Evolutionary conservation across 371 early-diverging fungal species (phyloP), one percentile per base, ranked within the genome.

Genomic region (Sporodiniella umbellata): DNA sequence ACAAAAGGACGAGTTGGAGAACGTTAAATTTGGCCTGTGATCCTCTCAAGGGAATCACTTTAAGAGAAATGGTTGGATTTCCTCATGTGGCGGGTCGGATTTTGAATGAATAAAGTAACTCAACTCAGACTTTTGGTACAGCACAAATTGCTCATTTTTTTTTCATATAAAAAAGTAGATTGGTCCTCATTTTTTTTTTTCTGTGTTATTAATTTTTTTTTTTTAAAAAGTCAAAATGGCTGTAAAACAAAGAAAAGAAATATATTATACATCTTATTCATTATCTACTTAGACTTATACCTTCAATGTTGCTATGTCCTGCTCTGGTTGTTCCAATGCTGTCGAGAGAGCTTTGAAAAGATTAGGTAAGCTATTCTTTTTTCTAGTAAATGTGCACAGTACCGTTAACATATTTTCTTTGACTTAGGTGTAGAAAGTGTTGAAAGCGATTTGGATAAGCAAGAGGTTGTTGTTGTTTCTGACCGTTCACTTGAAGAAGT

Each of bases 291-390:
- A 75, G 76, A 56, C 70, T 65, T 87, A 86, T 79, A 82, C 66
- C 37, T 92, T 80, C 79, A 84, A 83, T 35, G 93, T 93, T 54
- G 83, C 61, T 59, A 93, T 93, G 91, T 65, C 85, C 64, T 91
- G 93, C 79, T 58, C 72, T 42, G 93, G 93, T 35, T 93, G 93
- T 76, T 80, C 81, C 30, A 79, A 80, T 56, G 91, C 92, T 33
- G 90, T 93, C 25, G 78, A 74, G 54, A 75, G 85, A 23, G 89
- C 88, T 22, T 68, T 93, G 53, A 50, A 42, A 44, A 83, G 80
- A 62, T 74, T 86, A 38, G 77, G 80, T 79, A 81, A 52, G 21
- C n/a, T n/a, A n/a, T n/a, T n/a, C n/a, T n/a, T n/a, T n/a, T n/a
- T n/a, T n/a, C n/a, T n/a, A n/a, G n/a, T n/a, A n/a, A n/a, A n/a